Percentiles rank a stretch among this genome's conserved stretches.
phyloP scores from a whole-genome alignment of 2,329 filamentous ascomycete species.

The Aspergillus eucalypticola region DNA sequence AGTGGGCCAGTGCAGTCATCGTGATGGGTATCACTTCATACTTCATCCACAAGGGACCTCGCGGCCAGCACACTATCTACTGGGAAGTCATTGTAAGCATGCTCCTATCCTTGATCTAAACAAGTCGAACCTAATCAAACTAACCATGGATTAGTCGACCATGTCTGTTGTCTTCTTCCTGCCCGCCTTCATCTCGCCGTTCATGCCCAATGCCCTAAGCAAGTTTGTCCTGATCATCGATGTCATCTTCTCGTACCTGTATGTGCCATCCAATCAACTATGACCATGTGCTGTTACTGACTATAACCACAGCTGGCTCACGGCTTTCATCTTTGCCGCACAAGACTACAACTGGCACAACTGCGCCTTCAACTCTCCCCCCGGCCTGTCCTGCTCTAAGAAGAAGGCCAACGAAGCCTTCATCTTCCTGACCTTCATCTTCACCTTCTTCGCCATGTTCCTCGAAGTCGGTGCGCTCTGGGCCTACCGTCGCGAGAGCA shows the following conservation, averaged over 20 bases:
- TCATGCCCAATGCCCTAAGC: conserved; percentile 38
- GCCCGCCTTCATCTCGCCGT: conserved; percentile 44
- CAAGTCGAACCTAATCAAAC: neutral
- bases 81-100: conserved; percentile 43
- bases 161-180: conserved; percentile 46
- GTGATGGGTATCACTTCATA: conserved; percentile 45
- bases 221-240: conserved; percentile 44
- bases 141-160: conserved; percentile 26
- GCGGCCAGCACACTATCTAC: conserved; percentile 40
- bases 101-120: neutral
- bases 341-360: conserved; percentile 44
- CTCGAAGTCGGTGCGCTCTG: conserved; percentile 41
- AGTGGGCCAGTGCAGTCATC: conserved; percentile 44
- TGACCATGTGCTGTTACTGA: neutral
- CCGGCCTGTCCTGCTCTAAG: conserved; percentile 33
- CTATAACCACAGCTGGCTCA: conserved; percentile 43
- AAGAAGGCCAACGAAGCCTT: conserved; percentile 48
- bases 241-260: conserved; percentile 50
- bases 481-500: conserved; percentile 31
- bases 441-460: conserved; percentile 42
- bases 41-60: conserved; percentile 38
- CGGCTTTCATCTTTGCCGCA: conserved; percentile 50
- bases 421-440: conserved; percentile 49
- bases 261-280: conserved; percentile 13
- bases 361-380: conserved; percentile 37